A percentile compares a stretch with the other conserved stretches of the same genome.
phyloP scores from a whole-genome alignment of 257 asterid species.

The Fraxinus anomala region DNA sequence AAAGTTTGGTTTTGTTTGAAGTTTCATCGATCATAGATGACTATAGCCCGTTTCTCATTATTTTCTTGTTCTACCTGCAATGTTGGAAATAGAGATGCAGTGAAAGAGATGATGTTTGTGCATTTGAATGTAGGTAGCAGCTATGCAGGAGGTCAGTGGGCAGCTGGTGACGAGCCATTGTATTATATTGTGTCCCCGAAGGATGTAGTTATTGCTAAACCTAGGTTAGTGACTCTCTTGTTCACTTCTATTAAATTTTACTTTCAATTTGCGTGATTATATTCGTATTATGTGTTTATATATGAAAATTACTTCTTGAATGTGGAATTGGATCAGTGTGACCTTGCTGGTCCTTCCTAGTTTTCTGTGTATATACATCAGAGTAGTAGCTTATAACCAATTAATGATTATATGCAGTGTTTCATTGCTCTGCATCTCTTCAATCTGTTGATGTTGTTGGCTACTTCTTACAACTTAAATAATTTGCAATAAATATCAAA shows the following conservation, averaged over 20 bases:
- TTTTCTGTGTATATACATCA: neutral
- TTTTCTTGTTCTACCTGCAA: constrained; percentile 14
- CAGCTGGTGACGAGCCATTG: constrained; percentile 97
- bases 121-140: constrained; percentile 75
- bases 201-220: constrained; percentile 98
- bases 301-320: neutral
- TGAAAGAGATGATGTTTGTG: constrained; percentile 32
- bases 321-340: neutral
- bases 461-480: too few relatives aligned
- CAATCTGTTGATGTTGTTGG: too few relatives aligned
- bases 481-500: too few relatives aligned
- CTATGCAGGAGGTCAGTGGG: constrained; percentile 98
- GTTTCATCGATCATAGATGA: constrained; percentile 9
- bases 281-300: neutral
- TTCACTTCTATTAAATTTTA: constrained; percentile 22
- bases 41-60: constrained; percentile 12
- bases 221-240: constrained; percentile 65
- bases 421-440: neutral
- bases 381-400: neutral
- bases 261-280: constrained; percentile 2
- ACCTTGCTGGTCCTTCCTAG: neutral
- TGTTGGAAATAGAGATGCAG: constrained; percentile 13
- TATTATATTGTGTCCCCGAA: constrained; percentile 95
- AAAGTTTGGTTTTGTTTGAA: constrained; percentile 28
- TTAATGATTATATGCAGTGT: neutral